Base-by-base conservation (phyloP, 202 grass and related monocot genomes). In the Setaria viridis region DNA sequence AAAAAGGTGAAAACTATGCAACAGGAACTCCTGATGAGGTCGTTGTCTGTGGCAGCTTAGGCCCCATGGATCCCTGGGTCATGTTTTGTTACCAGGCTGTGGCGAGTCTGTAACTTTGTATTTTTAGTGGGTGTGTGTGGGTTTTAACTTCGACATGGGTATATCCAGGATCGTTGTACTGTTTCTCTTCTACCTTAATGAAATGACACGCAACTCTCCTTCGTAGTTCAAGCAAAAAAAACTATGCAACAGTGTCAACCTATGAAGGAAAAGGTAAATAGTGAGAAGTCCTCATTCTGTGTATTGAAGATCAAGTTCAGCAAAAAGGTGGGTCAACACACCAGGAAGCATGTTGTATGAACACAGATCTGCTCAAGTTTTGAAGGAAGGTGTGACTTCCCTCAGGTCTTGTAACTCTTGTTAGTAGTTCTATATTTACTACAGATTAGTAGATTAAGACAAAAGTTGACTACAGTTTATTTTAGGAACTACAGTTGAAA, bases 331-430 rank as follows among this genome's bases (percentile, higher is more conserved):
- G 30, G 30, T 49, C 34, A 68, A 67, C 50, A 16, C 33, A 49
- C 9, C 16, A 68, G 54, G 6, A 11, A 69, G 68, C 78, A 67
- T 21, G 17, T 58, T 76, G 49, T 30, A 76, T 76, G 29, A 81
- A 82, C 60, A 68, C 5, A 82, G 10, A 80, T 57, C 43, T 49
- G 6, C 47, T 46, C 15, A 74, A 81, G 35, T 55, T 62, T 53
- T 25, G 11, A 56, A 53, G n/a, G 16, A 41, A 67, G 43, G 14
- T 5, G 41, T 72, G 62, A 51, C 47, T 80, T 64, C 25, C 5
- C 9, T 78, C 20, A 41, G 25, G 41, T 69, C 14, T 16, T 60
- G 49, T 10, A 7, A 39, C 21, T 41, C 2, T 56, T 32, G 20
- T 30, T 1, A 60, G 5, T 35, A 11, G 6, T 65, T 25, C 11